These are phyloP conservation scores for Aspergillus tubingensis DNA, from an alignment of 2,329 filamentous ascomycete genomes.

Conservation along the genomic window DNA sequence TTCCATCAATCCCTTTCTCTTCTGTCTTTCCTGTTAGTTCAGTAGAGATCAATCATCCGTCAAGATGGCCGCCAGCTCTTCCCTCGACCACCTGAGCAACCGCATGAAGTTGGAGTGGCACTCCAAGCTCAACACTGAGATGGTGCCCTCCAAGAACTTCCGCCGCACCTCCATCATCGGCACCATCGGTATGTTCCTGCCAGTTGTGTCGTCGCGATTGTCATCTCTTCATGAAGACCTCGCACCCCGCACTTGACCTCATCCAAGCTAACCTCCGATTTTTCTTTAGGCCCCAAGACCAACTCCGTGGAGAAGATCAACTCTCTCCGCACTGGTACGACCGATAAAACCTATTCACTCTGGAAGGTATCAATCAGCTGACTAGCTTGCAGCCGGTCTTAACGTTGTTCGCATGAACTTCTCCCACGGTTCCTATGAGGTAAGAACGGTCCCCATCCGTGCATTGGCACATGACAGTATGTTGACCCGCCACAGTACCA, in stretches of 20 bases:
- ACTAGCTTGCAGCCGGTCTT: conserved; percentile 65
- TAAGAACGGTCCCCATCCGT: conserved; percentile 30
- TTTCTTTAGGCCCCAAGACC: conserved; percentile 77
- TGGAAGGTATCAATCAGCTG: conserved; percentile 12
- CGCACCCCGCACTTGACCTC: not conserved
- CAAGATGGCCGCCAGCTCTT: conserved; percentile 69
- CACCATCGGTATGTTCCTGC: conserved; percentile 74
- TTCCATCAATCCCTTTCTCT: conserved; percentile 3
- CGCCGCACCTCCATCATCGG: conserved; percentile 97
- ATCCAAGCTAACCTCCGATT: conserved; percentile 25
- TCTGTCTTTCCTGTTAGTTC: conserved; percentile 8
- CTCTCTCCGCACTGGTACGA: conserved; percentile 70
- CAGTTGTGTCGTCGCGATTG: not conserved
- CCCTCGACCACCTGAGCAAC: conserved; percentile 82
- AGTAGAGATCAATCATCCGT: conserved; percentile 25
- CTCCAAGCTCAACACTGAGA: conserved; percentile 83
- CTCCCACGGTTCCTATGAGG: conserved; percentile 85
- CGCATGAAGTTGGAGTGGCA: conserved; percentile 72
- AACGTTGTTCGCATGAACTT: conserved; percentile 99
- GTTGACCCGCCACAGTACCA: conserved; percentile 65
- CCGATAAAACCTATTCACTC: conserved; percentile 8
- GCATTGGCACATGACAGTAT: not conserved
- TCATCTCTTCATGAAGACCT: not conserved
- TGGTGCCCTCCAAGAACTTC: conserved; percentile 82
- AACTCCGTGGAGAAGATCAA: conserved; percentile 98